Evolutionary conservation across 352 stramenopile species (phyloP), one percentile per base, ranked within the genome.

Genomic region (Thraustochytrium sp.): DNA sequence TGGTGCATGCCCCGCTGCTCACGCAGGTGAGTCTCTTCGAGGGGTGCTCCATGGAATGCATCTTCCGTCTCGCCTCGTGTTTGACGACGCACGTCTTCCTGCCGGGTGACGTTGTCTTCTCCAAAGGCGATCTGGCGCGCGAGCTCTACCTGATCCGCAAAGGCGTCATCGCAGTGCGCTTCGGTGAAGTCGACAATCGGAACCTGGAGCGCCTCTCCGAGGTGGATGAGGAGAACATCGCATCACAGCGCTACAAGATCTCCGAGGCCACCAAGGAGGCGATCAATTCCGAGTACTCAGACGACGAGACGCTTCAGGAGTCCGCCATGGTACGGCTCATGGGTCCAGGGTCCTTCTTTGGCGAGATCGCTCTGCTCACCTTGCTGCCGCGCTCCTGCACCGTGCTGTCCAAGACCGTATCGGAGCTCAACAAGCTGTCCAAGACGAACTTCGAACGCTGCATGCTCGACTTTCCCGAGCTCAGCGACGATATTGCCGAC

Each of bases 291-390:
- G 59, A 26, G 13, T 72, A 44, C 46, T 42, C 18, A 13, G 59
- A 65, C 75, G 86, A 88, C 26, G 88, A 92, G 53, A 85, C 92
- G 8, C 89, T 94, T 34, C 89, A 90, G 36, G 91, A 91, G 82
- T 94, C 93, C 85, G 86, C 84, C n/a, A 94, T 26, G 2, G 26
- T 77, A 18, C 38, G 37, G 18, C 51, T 76, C 13, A 34, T 82
- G 18, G 29, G 34, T 16, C 77, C 90, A 51, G 92, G 92, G 0
- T 88, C 92, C 44, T 90, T 91, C 3, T 97, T 97, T 76, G 93
- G 94, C 2, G 93, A 97, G 87, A 87, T 96, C 34, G 94, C 91
- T 9, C 76, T 98, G 74, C 90, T 98, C 29, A 97, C 97, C 88
- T 96, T 96, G 84, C 91, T 89, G 72, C 90, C 92, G 23, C 90